These are phyloP conservation scores for Citrus sp. DNA, from an alignment of 345 rosid species.

Conservation along the genomic window DNA sequence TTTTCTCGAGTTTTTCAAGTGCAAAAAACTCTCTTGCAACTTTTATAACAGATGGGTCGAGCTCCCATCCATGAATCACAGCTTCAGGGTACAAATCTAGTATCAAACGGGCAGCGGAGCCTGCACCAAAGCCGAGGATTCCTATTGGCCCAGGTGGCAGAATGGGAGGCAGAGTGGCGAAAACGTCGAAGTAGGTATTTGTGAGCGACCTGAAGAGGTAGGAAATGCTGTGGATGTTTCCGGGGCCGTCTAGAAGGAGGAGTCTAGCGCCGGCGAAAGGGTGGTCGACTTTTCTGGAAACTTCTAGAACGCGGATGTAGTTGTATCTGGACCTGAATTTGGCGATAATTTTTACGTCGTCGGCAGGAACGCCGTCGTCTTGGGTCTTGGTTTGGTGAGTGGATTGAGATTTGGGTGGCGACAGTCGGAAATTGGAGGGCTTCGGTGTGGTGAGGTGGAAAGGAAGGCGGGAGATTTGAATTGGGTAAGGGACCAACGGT, in stretches of 20 bases:
- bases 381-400: constrained; percentile 18
- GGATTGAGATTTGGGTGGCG: constrained; percentile 10
- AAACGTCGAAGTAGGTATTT: constrained; percentile 78
- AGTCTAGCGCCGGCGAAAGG: constrained; percentile 70
- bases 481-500: constrained; percentile 18
- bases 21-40: constrained; percentile 83
- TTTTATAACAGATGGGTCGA: constrained; percentile 71
- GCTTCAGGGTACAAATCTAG: constrained; percentile 61
- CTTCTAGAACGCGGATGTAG: constrained; percentile 76
- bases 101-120: constrained; percentile 64
- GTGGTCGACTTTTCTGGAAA: constrained; percentile 61
- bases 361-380: constrained; percentile 62
- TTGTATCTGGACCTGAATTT: constrained; percentile 79
- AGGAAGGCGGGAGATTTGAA: constrained; percentile 17
- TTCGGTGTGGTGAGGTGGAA: constrained; percentile 11
- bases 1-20: constrained; percentile 59
- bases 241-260: constrained; percentile 81
- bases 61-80: constrained; percentile 82
- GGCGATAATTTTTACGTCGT: constrained; percentile 61
- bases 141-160: constrained; percentile 75
- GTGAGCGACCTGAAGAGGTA: constrained; percentile 67
- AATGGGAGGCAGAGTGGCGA: constrained; percentile 71
- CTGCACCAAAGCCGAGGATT: constrained; percentile 86
- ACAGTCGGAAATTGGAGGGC: constrained; percentile 17
- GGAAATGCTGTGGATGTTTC: constrained; percentile 89